A percentile compares a stretch with the other conserved stretches of the same genome.
Evolutionary conservation across 2,329 filamentous ascomycete genomes (phyloP).

Genomic region (Botryotinia calthae): DNA sequence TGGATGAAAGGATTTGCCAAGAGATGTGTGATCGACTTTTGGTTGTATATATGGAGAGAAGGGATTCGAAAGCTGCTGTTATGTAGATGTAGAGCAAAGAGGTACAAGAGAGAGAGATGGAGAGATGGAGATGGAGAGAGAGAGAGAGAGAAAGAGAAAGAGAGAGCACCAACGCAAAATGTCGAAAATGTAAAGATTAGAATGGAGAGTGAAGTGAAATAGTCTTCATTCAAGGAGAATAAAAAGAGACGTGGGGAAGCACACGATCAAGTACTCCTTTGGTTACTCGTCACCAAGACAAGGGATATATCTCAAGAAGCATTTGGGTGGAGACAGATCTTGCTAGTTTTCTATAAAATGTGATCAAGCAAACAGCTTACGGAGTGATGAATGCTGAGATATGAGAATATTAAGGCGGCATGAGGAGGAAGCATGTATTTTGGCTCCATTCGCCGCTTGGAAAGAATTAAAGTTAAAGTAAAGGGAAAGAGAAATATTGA

Average conservation of each 20-base stretch:
- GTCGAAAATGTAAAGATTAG: neutral
- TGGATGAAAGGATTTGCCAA: constrained; percentile 4
- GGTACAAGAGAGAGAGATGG: neutral
- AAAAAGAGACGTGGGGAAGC: neutral
- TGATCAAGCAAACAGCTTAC: constrained; percentile 1
- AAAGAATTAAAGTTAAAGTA: neutral
- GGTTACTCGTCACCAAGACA: neutral
- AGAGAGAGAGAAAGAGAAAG: neutral
- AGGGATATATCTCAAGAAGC: neutral
- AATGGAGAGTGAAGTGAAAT: neutral
- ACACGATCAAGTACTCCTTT: constrained; percentile 21
- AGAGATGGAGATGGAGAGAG: too few species aligned
- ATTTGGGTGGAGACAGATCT: constrained; percentile 4
- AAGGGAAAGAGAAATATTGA: neutral
- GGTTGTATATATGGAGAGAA: neutral
- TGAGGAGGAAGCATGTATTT: neutral
- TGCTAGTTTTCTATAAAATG: neutral
- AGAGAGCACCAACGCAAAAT: neutral
- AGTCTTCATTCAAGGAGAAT: neutral
- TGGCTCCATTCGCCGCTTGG: neutral
- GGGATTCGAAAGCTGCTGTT: neutral
- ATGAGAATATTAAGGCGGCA: constrained; percentile 9
- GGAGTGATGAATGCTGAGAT: neutral
- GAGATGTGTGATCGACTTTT: neutral
- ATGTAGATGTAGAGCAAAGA: neutral